A percentile compares a stretch with the other conserved stretches of the same genome.
Conservation (phyloP, 345 rosid species). For the Acer yangbiense region DNA sequence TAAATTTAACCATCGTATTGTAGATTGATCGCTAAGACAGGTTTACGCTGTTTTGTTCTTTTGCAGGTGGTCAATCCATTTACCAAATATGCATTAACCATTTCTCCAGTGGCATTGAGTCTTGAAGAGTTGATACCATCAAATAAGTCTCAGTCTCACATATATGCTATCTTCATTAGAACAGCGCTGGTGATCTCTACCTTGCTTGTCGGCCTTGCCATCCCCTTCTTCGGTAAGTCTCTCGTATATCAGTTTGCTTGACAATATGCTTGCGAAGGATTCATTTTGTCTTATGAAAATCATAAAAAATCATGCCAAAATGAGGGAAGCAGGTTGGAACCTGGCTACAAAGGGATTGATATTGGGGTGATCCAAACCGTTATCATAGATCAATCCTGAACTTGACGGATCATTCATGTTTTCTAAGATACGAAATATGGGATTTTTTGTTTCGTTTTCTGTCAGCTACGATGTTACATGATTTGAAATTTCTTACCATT, state of each 20-base stretch:
- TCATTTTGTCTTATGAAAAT: not conserved
- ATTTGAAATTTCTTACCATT: not conserved
- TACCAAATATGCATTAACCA: constrained; percentile 94
- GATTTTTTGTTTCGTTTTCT: not conserved
- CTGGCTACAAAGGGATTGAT: not conserved
- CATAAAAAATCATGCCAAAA: not conserved
- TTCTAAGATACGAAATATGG: too few species aligned
- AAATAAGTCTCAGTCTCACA: constrained; percentile 46
- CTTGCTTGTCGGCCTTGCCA: constrained; percentile 68
- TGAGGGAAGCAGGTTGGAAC: not conserved
- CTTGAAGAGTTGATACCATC: constrained; percentile 89
- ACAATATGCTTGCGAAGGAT: not conserved
- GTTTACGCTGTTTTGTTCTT: constrained; percentile 10
- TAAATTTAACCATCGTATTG: not conserved
- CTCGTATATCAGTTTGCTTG: not conserved
- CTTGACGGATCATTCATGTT: too few species aligned
- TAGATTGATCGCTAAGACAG: constrained; percentile 1
- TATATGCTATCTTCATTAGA: constrained; percentile 66
- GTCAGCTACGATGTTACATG: not conserved
- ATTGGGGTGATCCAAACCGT: too few species aligned
- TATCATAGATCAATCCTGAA: too few species aligned
- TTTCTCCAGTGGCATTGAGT: constrained; percentile 94
- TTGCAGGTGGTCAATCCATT: constrained; percentile 92
- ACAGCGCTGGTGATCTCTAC: constrained; percentile 77
- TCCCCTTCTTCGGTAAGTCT: constrained; percentile 85